These are phyloP conservation scores for Hortiboletus flavorubellus DNA, from an alignment of 768 basidiomycete species.

Conservation along the genomic window DNA sequence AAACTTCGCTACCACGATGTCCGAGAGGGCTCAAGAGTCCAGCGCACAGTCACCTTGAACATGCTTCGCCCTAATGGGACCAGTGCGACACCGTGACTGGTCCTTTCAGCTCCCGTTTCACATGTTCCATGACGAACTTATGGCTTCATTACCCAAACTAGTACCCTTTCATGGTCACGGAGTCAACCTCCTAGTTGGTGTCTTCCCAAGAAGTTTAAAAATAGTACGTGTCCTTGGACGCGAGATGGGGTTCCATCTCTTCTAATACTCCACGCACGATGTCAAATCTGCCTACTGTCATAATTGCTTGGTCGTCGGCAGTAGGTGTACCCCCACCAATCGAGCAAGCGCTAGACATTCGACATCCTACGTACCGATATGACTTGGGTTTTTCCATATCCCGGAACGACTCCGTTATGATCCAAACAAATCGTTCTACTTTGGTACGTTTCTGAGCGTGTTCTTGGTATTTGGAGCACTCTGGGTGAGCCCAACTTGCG, in stretches of 20 bases:
- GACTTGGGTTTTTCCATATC: conserved; percentile 56
- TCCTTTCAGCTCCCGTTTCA: neutral
- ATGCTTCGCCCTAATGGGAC: neutral
- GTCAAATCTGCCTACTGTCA: neutral
- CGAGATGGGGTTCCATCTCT: neutral
- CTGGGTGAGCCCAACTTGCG: conserved; percentile 11
- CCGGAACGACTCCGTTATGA: conserved; percentile 51
- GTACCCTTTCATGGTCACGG: neutral
- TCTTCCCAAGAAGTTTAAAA: conserved; percentile 4
- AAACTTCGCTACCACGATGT: neutral
- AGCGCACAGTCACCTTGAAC: neutral
- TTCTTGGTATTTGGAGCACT: conserved; percentile 59
- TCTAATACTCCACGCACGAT: neutral
- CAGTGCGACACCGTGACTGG: too few relatives aligned
- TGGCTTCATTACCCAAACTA: neutral
- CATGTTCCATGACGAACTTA: conserved; percentile 3
- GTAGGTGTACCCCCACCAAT: too few relatives aligned
- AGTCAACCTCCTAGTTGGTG: neutral
- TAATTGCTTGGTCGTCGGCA: neutral
- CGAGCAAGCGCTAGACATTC: too few relatives aligned
- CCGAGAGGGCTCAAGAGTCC: too few relatives aligned
- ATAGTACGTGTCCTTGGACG: neutral
- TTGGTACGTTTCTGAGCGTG: conserved; percentile 49
- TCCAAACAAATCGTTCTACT: conserved; percentile 46
- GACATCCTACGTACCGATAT: neutral